phyloP scores from a whole-genome alignment of 805 yeast species.

The Metschnikowia rubicola region DNA sequence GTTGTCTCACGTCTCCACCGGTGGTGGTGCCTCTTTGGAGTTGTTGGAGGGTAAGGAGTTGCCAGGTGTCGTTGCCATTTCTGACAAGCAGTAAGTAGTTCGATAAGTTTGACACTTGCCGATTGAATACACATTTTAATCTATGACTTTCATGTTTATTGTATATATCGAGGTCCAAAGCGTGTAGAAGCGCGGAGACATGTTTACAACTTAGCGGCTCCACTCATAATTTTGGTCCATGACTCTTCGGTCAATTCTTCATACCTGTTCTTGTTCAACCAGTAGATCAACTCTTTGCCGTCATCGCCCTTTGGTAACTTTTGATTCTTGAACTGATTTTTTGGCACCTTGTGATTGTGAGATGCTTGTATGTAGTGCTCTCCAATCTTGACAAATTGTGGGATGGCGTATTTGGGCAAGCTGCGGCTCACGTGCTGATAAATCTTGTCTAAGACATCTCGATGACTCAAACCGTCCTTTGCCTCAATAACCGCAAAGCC shows the following conservation, averaged over 20 bases:
- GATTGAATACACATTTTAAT: not conserved
- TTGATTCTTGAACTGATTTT: conserved; percentile 65
- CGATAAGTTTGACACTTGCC: conserved; percentile 7
- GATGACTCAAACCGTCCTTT: conserved; percentile 27
- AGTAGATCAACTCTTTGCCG: conserved; percentile 62
- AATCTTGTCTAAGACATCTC: conserved; percentile 25
- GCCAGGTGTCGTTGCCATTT: conserved; percentile 95
- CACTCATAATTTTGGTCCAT: conserved; percentile 47
- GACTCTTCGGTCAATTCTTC: conserved; percentile 51
- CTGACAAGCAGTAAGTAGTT: conserved; percentile 49
- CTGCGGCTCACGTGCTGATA: conserved; percentile 30
- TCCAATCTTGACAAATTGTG: conserved; percentile 73
- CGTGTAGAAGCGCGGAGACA: not conserved
- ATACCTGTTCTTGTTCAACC: conserved; percentile 61
- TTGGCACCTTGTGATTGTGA: conserved; percentile 80
- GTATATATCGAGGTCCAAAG: not conserved
- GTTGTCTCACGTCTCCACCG: conserved; percentile 97
- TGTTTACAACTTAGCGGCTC: conserved; percentile 36
- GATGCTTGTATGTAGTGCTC: conserved; percentile 53
- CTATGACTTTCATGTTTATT: not conserved
- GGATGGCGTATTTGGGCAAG: conserved; percentile 83
- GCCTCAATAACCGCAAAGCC: conserved; percentile 81
- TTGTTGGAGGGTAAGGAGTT: conserved; percentile 97
- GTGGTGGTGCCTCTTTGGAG: conserved; percentile 99
- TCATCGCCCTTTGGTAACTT: conserved; percentile 62